Conservation (phyloP, 768 basidiomycete genomes). For the Leccinum aurantiacum region DNA sequence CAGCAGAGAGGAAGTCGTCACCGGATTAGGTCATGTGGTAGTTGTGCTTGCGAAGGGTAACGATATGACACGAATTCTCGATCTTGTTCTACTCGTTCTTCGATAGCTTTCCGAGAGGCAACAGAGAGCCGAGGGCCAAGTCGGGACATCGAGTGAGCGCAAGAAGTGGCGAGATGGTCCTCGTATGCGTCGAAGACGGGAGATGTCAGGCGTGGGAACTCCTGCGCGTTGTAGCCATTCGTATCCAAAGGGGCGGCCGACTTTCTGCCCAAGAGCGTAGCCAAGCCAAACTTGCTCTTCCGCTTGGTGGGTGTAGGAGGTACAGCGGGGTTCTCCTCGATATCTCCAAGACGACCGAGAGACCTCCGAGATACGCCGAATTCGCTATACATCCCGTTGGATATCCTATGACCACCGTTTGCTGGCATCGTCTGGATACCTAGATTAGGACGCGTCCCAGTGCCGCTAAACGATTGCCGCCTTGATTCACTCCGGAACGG, state of each 20-base stretch:
- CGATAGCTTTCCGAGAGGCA: slow-evolving; percentile 67
- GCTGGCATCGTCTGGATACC: slow-evolving; percentile 51
- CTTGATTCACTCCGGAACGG: slow-evolving; percentile 63
- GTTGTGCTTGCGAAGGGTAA: slow-evolving; percentile 76
- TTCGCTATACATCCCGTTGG: slow-evolving; percentile 60
- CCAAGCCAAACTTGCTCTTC: slow-evolving; percentile 71
- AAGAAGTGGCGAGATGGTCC: slow-evolving; percentile 43
- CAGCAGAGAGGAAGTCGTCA: slow-evolving; percentile 23
- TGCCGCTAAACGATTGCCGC: slow-evolving; percentile 77
- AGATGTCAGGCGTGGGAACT: slow-evolving; percentile 49
- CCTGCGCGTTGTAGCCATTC: slow-evolving; percentile 41
- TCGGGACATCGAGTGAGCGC: slow-evolving; percentile 51
- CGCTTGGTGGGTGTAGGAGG: slow-evolving; percentile 53
- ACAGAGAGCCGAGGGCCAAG: slow-evolving; percentile 59
- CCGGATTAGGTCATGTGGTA: slow-evolving; percentile 57
- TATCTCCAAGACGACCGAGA: slow-evolving; percentile 40
- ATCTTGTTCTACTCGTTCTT: slow-evolving; percentile 83
- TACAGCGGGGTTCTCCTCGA: slow-evolving; percentile 27
- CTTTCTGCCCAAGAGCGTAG: slow-evolving; percentile 65
- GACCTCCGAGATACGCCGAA: slow-evolving; percentile 70
- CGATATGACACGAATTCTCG: slow-evolving; percentile 83
- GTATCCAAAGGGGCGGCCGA: slow-evolving; percentile 26
- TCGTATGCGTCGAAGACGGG: slow-evolving; percentile 51
- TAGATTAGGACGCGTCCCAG: slow-evolving; percentile 55
- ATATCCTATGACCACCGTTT: slow-evolving; percentile 31